Percentiles rank a stretch among this genome's conserved stretches.
Conservation (phyloP, 2,329 filamentous ascomycete species). For the Alternaria sp. region DNA sequence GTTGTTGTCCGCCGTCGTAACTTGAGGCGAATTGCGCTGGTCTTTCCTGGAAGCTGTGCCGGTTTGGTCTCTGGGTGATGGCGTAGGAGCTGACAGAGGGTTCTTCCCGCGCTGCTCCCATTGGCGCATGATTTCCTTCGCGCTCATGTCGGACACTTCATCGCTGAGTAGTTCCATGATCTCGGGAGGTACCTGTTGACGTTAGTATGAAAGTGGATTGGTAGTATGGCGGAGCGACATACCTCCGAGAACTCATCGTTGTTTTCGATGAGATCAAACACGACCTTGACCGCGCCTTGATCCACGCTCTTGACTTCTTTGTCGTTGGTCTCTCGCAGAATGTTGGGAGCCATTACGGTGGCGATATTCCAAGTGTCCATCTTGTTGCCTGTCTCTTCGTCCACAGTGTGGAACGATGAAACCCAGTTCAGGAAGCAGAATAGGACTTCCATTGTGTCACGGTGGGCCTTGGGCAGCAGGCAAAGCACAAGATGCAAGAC, state of each 20-base stretch:
- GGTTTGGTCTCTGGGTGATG: conserved; percentile 43
- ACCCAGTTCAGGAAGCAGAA: conserved; percentile 98
- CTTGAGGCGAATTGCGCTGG: conserved; percentile 59
- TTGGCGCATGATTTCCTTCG: conserved; percentile 94
- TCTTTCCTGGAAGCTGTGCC: conserved; percentile 61
- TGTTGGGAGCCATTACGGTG: conserved; percentile 96
- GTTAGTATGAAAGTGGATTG: conserved; percentile 24
- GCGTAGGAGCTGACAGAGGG: conserved; percentile 61
- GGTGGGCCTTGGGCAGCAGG: conserved; percentile 86
- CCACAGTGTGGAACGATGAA: conserved; percentile 94
- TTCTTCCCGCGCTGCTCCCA: conserved; percentile 82
- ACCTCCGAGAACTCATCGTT: conserved; percentile 99
- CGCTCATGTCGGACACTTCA: conserved; percentile 85
- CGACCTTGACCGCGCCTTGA: conserved; percentile 91
- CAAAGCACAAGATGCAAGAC: conserved; percentile 92
- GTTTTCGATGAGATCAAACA: conserved; percentile 87
- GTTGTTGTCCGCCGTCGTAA: conserved; percentile 84
- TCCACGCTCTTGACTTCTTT: conserved; percentile 72
- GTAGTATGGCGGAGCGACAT: conserved; percentile 49
- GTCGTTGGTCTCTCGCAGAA: conserved; percentile 73
- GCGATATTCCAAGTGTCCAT: conserved; percentile 99
- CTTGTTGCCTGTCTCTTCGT: conserved; percentile 96
- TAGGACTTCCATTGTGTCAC: conserved; percentile 92
- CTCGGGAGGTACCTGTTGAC: conserved; percentile 83
- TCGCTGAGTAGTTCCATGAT: conserved; percentile 86